Percentiles rank a stretch among this genome's conserved stretches.
Evolutionary conservation across 1,284 basidiomycete genomes (phyloP).

Genomic region (Puccinia coronata): DNA sequence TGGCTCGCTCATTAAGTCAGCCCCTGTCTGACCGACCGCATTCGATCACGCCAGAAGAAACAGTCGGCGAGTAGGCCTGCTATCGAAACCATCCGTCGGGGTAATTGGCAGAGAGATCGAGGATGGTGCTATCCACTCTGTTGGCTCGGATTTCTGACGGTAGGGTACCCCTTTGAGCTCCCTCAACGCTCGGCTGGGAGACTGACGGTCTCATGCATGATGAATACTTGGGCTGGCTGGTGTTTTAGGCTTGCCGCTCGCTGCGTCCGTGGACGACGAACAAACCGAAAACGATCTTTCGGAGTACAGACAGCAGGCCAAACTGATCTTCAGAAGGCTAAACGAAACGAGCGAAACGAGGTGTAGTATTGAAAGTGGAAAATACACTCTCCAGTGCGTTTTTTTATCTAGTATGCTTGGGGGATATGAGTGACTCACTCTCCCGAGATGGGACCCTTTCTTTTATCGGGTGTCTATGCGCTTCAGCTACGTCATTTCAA

Average conservation of each 20-base stretch:
- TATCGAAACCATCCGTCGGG: not conserved
- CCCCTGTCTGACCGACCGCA: no score
- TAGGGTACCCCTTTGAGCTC: constrained; percentile 28
- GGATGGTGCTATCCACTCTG: constrained; percentile 86
- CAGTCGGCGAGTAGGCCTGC: no score
- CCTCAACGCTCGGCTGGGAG: no score
- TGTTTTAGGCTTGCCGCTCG: constrained; percentile 70
- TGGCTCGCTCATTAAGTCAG: no score
- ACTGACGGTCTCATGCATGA: no score
- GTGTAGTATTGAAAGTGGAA: constrained; percentile 94
- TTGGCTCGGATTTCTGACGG: constrained; percentile 85
- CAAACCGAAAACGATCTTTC: constrained; percentile 65
- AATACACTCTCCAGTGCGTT: constrained; percentile 83
- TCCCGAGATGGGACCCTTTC: not conserved
- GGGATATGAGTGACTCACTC: not conserved
- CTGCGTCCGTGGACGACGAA: constrained; percentile 85
- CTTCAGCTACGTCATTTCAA: constrained; percentile 83
- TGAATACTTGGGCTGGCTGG: not conserved
- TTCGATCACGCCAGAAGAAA: no score
- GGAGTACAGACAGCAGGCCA: constrained; percentile 91
- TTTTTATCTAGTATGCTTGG: not conserved
- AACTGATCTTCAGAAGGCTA: constrained; percentile 91
- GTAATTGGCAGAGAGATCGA: not conserved
- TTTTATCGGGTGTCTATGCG: not conserved
- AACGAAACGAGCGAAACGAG: constrained; percentile 88